Evolutionary conservation across 129 eudicot genomes (phyloP).

Genomic region (Flaveria bidentis): DNA sequence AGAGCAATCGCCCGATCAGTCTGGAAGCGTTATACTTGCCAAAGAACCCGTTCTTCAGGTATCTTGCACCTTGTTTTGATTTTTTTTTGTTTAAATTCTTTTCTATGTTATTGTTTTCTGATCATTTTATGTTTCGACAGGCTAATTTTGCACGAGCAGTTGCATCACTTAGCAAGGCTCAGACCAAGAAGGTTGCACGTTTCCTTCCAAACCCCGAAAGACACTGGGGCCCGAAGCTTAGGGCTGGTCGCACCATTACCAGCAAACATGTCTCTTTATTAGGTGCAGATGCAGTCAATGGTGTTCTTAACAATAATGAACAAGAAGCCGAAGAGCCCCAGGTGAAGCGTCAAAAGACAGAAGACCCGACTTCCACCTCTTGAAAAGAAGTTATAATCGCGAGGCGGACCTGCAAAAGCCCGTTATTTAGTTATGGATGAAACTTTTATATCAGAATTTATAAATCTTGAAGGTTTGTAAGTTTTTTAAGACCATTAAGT

Average conservation of each 20-base stretch:
- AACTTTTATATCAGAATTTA: too few relatives aligned
- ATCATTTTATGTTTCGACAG: conserved; percentile 31
- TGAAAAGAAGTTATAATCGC: conserved; percentile 28
- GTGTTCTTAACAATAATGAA: conserved; percentile 48
- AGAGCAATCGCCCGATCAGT: conserved; percentile 78
- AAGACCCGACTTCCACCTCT: conserved; percentile 54
- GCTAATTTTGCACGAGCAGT: conserved; percentile 92
- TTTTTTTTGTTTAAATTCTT: background rate
- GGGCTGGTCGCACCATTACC: conserved; percentile 87
- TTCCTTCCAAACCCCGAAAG: conserved; percentile 92
- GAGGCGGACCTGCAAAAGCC: conserved; percentile 22
- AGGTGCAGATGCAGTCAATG: conserved; percentile 64
- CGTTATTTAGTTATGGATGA: conserved; percentile 26
- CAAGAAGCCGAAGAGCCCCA: conserved; percentile 58
- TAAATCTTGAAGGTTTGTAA: conserved; percentile 25
- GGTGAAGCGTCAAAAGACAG: conserved; percentile 80
- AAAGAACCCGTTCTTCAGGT: conserved; percentile 90
- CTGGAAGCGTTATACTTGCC: conserved; percentile 84
- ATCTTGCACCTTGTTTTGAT: background rate
- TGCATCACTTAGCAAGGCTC: conserved; percentile 95
- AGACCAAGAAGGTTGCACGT: conserved; percentile 86
- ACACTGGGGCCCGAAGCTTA: conserved; percentile 89
- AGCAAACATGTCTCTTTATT: conserved; percentile 82
- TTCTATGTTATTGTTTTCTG: background rate
- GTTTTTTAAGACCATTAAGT: conserved; percentile 11